Base-by-base conservation (phyloP, 2,329 filamentous ascomycete species). In the Coniella vitis region DNA sequence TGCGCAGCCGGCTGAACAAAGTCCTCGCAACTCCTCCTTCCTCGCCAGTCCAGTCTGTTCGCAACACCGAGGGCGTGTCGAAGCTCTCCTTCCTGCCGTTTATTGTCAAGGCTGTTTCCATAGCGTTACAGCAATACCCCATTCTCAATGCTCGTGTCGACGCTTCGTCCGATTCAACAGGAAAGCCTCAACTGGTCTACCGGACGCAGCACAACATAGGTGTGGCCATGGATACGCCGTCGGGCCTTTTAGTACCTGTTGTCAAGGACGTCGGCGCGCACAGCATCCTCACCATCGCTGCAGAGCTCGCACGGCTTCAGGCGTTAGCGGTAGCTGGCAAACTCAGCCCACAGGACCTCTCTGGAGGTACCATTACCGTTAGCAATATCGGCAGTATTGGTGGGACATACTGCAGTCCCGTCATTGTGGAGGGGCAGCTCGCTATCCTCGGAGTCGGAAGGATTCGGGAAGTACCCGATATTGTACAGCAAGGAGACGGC, bases 331-430 rank as follows among this genome's bases (percentile, higher is more conserved):
- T 76, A 13, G 73, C 77, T n/a, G 88, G 89, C 29, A 88, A 86
- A 65, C 76, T 98, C 4, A 73, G 80, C 1, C 77, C 83, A 2
- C 73, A 77, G 16, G 90, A 98, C 65, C 75, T 98, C 55, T 78
- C 75, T 32, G 90, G 90, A 45, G 90, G 90, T 14, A 97, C 93
- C 1, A 91, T 98, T 60, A 96, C 93, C 0, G 82, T 98, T 43
- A 95, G 90, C 59, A 98, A 98, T 65, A 95, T 98, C 58, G 93
- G 93, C 39, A 95, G 83, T 58, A 89, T 98, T 39, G 93, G 93
- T 47, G 93, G 93, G 22, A 93, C 87, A 1, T 95, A 95, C 59
- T 83, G 97, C 40, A 84, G 86, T 25, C 93, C 93, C 1, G 87
- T 98, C 43, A 88, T 98, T 58, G 88, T 95, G 40, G 85, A 90